Base-by-base conservation (phyloP, 2,329 filamentous ascomycete species). In the Calonectria honghensis region DNA sequence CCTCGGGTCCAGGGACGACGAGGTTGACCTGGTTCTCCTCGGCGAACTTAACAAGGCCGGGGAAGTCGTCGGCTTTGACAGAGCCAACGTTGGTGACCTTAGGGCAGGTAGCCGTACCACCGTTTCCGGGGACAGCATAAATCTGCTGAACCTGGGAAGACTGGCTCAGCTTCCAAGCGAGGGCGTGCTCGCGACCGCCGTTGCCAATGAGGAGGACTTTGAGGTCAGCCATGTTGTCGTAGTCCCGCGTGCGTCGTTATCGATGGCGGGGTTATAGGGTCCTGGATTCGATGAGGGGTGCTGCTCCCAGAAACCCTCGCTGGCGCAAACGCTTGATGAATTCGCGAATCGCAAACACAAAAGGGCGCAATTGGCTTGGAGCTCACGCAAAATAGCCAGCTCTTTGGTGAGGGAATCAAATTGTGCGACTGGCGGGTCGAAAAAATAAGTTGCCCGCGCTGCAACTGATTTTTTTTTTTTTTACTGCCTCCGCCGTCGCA, bases 161-260 rank as follows among this genome's bases (percentile, higher is more conserved):
- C 85, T 98, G 94, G 82, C 93, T 92, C 76, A 98, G 89, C 87
- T 97, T 98, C 96, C 96, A 98, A 52, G 96, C 96, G 76, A 98
- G 91, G 61, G 96, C 95, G 86, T 98, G 96, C 87, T 99, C 97
- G 81, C 97, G 93, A 80, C 96, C 97, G 79, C 97, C 97, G 83
- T 96, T 98, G 82, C 97, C 96, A 78, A 98, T 93, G 77, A 98
- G 92, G 77, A 98, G 93, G 79, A 98, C 90, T 79, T 93, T 91
- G 77, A 95, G 89, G 71, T 83, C 80, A 37, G 83, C 78, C 82
- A 85, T 84, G 27, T 27, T 73, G 45, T 66, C 50, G 31, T 48
- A 24, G 27, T 48, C 48, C 50, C 16, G 41, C n/a, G 57, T 69
- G 71, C 32, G 70, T 63, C 32, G 59, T 39, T 67, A 64, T 68